Base-by-base conservation (phyloP, 768 basidiomycete genomes). In the Russula lepida region DNA sequence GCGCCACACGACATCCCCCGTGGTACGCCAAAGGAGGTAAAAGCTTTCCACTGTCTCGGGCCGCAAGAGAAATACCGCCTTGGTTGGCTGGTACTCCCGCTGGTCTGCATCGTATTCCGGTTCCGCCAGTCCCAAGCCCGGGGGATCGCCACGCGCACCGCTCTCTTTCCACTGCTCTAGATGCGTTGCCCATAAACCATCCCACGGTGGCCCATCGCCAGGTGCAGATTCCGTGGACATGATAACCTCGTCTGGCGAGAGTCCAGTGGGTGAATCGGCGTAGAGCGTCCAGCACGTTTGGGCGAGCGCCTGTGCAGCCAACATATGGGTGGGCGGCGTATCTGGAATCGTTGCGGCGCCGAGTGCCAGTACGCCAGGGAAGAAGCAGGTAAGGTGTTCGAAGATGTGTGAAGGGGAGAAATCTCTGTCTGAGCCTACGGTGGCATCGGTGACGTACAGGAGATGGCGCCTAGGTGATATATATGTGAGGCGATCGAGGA, bases 381-480 rank as follows among this genome's bases (percentile, higher is more conserved):
- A 78, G 74, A 91, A 92, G 72, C 89, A 91, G 11, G 88, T 84
- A 43, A 92, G 74, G 68, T 92, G 89, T 63, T 91, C 89, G 56
- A 90, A 84, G n/a, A 69, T 70, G 65, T 86, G 82, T 13, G 78
- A 32, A 69, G 69, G 64, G 12, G 0, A 1, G 6, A 63, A 19
- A 0, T 3, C 23, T n/a, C 57, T 47, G 0, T 17, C 5, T 17
- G 69, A 65, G 17, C 62, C 21, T 13, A 30, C 54, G 6, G 32
- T 17, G 46, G 74, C 74, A 69, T 87, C 87, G 4, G 88, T 89
- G 12, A 88, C 86, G 62, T 90, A 91, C 49, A 90, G 79, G 3
- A 92, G 77, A 32, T 81, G 71, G 19, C 89, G 83, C 1, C 74
- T 79, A 2, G 85, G 81, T 5, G 87, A 81, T 49, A 91, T 63